Percentiles rank a stretch among this genome's conserved stretches.
Evolutionary conservation across 2,329 filamentous ascomycete genomes (phyloP).

Genomic region (Cladosporium velox): DNA sequence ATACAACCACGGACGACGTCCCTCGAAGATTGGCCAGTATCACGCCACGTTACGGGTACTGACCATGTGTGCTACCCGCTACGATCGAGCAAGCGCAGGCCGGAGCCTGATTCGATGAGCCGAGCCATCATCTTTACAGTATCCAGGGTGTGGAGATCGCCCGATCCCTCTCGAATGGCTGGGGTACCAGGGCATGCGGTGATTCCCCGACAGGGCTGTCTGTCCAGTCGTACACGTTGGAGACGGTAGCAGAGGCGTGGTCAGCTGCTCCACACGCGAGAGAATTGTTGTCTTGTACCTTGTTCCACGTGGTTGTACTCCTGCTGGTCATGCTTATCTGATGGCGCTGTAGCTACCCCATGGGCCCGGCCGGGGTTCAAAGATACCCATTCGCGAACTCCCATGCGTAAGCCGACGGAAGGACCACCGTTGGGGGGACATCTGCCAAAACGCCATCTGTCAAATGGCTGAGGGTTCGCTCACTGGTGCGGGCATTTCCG

Average conservation of each 20-base stretch:
- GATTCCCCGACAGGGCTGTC: not conserved
- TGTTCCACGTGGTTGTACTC: not conserved
- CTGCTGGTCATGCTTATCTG: no score
- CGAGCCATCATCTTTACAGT: not conserved
- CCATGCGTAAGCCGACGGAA: not conserved
- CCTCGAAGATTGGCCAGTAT: not conserved
- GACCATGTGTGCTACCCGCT: not conserved
- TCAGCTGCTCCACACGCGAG: not conserved
- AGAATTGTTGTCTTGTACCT: not conserved
- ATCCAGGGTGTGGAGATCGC: not conserved
- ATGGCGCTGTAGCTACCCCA: not conserved
- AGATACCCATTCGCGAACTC: not conserved
- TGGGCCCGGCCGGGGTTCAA: not conserved
- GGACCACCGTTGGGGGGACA: not conserved
- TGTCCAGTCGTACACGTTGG: not conserved
- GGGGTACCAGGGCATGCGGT: not conserved
- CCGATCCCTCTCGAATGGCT: not conserved
- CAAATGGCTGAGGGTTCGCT: not conserved
- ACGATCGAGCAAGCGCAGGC: not conserved
- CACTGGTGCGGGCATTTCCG: not conserved
- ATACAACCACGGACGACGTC: not conserved
- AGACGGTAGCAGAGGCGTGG: not conserved
- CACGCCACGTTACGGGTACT: not conserved
- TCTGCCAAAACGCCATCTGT: not conserved
- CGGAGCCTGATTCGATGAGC: slow-evolving; percentile 31